A percentile compares a stretch with the other conserved stretches of the same genome.
Conservation (phyloP, 371 early-diverging fungal species). For the Rhizopus microsporus region DNA sequence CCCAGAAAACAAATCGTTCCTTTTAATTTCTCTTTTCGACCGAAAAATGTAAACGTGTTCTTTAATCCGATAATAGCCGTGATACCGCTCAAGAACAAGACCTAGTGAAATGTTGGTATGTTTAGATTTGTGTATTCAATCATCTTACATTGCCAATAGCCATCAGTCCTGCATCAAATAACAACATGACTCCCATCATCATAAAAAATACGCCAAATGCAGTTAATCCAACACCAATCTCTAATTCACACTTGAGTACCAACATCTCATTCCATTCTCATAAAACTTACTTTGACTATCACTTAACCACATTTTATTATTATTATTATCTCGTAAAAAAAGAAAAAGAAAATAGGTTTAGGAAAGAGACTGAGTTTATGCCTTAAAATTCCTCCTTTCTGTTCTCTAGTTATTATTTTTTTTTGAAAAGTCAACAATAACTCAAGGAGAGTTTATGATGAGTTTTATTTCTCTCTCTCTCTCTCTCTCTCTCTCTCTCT, state of each 20-base stretch:
- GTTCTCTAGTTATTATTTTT: neutral
- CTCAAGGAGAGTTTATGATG: no score
- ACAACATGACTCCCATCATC: constrained; percentile 86
- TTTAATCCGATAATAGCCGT: constrained; percentile 84
- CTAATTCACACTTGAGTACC: constrained; percentile 38
- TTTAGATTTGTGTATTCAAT: neutral
- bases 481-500: no score
- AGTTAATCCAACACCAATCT: constrained; percentile 95
- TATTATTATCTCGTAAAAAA: neutral
- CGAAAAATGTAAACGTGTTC: constrained; percentile 85
- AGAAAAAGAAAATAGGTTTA: neutral
- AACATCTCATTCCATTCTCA: neutral
- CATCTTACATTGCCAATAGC: constrained; percentile 93
- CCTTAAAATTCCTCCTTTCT: no score
- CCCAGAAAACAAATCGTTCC: constrained; percentile 90
- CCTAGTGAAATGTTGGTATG: constrained; percentile 43
- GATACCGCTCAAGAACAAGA: constrained; percentile 89
- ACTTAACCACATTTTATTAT: constrained; percentile 71
- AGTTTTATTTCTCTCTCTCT: no score
- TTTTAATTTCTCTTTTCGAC: constrained; percentile 77
- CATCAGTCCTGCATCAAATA: constrained; percentile 94
- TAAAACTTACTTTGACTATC: constrained; percentile 76
- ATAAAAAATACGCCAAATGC: constrained; percentile 95
- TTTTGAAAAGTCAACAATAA: no score
- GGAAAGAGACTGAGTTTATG: no score